Evolutionary conservation across 768 basidiomycete species (phyloP), one percentile per base, ranked within the genome.

Genomic region (Hygrophoropsis aurantiaca): DNA sequence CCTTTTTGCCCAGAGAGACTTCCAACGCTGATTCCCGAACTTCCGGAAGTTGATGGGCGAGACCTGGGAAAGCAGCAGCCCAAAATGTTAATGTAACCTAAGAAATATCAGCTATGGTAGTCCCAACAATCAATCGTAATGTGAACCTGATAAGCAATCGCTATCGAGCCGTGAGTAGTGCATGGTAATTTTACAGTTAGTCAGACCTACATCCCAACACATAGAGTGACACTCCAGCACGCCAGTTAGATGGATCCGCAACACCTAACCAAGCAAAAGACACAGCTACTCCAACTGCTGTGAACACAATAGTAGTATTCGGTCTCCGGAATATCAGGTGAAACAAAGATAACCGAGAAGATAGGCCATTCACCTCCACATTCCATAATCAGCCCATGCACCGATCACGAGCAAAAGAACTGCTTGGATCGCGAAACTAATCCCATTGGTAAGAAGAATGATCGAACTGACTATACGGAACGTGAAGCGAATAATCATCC

Each of bases 361-460:
- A 25, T 23, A 10, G n/a, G n/a, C 41, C 11, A 40, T 42, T 35
- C 34, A 82, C 84, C 84, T 84, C 87, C 86, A 88, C 13, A 69
- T 66, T n/a, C 88, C 87, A 60, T 89, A 90, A 61, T 90, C 87
- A 1, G 87, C 86, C 83, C 87, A 89, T 3, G 85, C 84, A 4
- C 87, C 87, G 23, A 90, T 78, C 11, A 76, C 55, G 19, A 89
- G 64, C 33, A 90, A 66, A 13, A 89, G 57, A 13, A 74, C 77
- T 0, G 86, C 85, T 64, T 90, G 87, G 21, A 90, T 74, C 0
- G 85, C 85, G 57, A 89, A 89, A 50, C 83, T 84, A 36, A 90
- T 81, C 3, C 88, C 87, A 55, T 90, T 90, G 7, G 86, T 88
- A 45, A 88, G 71, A 20, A 89, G 74, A 4, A 89, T 84, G 51